Evolutionary conservation across 306 rosid species (phyloP).

Genomic region (Cicer chorassanicum): DNA sequence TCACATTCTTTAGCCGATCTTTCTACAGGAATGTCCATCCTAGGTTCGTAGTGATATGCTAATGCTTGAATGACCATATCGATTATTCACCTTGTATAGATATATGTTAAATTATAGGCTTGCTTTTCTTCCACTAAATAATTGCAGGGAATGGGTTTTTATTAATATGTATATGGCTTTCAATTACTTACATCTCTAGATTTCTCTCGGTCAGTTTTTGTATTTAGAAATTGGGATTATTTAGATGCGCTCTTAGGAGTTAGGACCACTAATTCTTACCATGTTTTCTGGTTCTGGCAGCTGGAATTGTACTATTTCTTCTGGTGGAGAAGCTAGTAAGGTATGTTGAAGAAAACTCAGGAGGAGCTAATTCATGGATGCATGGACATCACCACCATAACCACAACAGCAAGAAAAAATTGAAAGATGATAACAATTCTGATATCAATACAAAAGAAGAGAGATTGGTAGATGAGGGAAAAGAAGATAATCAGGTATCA

Average conservation of each 20-base stretch:
- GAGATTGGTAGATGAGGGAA: conserved; percentile 48
- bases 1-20: conserved; percentile 90
- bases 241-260: conserved; percentile 33
- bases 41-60: conserved; percentile 64
- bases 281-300: conserved; percentile 56
- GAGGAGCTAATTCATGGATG: conserved; percentile 65
- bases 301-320: conserved; percentile 93
- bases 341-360: conserved; percentile 84
- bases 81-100: conserved; percentile 38
- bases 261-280: conserved; percentile 35
- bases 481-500: conserved; percentile 42
- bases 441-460: conserved; percentile 45
- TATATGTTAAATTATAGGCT: conserved; percentile 29
- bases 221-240: conserved; percentile 26
- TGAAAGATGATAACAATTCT: conserved; percentile 60
- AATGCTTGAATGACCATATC: conserved; percentile 15
- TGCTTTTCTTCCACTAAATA: conserved; percentile 27
- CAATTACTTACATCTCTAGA: conserved; percentile 14
- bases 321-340: conserved; percentile 91
- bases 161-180: not conserved
- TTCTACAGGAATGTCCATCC: conserved; percentile 78
- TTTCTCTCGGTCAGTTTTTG: conserved; percentile 21
- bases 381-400: conserved; percentile 88
- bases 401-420: conserved; percentile 61
- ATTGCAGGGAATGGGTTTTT: conserved; percentile 32